Base-by-base conservation (phyloP, 106 monocot genomes). In the Posidonia australis region DNA sequence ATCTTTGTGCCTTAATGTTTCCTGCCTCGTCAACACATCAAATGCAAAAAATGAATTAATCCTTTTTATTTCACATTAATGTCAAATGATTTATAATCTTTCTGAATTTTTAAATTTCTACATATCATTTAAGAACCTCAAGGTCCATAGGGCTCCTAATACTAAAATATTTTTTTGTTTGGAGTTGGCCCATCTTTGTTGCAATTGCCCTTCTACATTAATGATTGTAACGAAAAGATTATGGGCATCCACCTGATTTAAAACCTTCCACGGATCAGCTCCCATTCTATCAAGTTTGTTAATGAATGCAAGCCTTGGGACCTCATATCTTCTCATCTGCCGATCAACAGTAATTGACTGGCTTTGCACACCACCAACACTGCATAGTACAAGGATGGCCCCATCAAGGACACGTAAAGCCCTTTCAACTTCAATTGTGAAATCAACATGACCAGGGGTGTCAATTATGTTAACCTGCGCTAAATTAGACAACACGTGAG, bases 231-330 rank as follows among this genome's bases (percentile, higher is more conserved):
- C 2, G 36, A 36, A 36, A 36, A 7, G 36, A 36, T 36, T 36
- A 4, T 25, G 6, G 20, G 1, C 42, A 13, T 20, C 65, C 46
- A 94, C 96, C 90, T 96, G 96, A 70, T 75, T 96, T 31, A 96
- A 78, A 74, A 96, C 96, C 55, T 96, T 96, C 96, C 96, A 96
- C 21, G 96, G 96, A 87, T 96, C 96, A 24, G 96, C 96, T 66
- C 96, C 96, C 96, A 96, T 96, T 43, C 96, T 81, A 65, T 96
- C 96, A 65, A 90, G 87, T 66, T 96, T 96, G 58, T 96, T 96
- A 31, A 96, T 90, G 60, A 96, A 96, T 55, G 90, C 96, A 63
- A 96, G 61, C 53, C 96, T 84, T 51, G 96, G 96, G 64, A 96
- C 90, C 31, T 90, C 90, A 51, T 96, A 96, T 77, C 96, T 81